These are phyloP conservation scores for Ophidiomyces ophidiicola DNA, from an alignment of 2,329 filamentous ascomycete genomes.

Conservation along the genomic window DNA sequence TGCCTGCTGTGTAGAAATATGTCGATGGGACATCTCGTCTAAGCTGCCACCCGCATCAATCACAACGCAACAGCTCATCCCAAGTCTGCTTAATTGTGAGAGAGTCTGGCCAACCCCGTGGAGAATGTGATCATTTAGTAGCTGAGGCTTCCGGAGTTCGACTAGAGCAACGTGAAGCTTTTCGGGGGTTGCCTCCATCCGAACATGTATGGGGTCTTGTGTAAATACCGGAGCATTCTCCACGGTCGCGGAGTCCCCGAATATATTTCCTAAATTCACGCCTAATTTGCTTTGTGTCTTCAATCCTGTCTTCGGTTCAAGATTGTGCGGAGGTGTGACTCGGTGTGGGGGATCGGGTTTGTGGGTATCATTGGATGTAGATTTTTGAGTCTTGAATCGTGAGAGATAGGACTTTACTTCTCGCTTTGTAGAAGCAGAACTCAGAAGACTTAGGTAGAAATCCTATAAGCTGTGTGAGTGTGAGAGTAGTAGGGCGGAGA, in stretches of 20 bases:
- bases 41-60: slow-evolving; percentile 53
- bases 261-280: slow-evolving; percentile 51
- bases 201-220: slow-evolving; percentile 36
- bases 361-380: not conserved
- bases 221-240: slow-evolving; percentile 50
- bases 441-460: slow-evolving; percentile 73
- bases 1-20: slow-evolving; percentile 49
- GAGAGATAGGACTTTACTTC: slow-evolving; percentile 87
- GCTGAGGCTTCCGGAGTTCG: slow-evolving; percentile 65
- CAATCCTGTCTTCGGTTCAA: not conserved
- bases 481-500: slow-evolving; percentile 5
- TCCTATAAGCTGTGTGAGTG: slow-evolving; percentile 46
- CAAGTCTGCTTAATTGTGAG: slow-evolving; percentile 68
- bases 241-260: slow-evolving; percentile 46
- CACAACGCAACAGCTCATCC: slow-evolving; percentile 70
- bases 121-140: slow-evolving; percentile 55
- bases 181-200: slow-evolving; percentile 29
- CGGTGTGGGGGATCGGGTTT: slow-evolving; percentile 20
- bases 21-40: slow-evolving; percentile 27
- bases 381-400: slow-evolving; percentile 51
- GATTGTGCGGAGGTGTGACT: too few relatives aligned
- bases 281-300: slow-evolving; percentile 28
- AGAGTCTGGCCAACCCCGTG: slow-evolving; percentile 70
- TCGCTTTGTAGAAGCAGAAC: slow-evolving; percentile 79
- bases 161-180: slow-evolving; percentile 68